Evolutionary conservation across 1,284 basidiomycete species (phyloP), one percentile per base, ranked within the genome.

Genomic region (Omphalotus olearius): DNA sequence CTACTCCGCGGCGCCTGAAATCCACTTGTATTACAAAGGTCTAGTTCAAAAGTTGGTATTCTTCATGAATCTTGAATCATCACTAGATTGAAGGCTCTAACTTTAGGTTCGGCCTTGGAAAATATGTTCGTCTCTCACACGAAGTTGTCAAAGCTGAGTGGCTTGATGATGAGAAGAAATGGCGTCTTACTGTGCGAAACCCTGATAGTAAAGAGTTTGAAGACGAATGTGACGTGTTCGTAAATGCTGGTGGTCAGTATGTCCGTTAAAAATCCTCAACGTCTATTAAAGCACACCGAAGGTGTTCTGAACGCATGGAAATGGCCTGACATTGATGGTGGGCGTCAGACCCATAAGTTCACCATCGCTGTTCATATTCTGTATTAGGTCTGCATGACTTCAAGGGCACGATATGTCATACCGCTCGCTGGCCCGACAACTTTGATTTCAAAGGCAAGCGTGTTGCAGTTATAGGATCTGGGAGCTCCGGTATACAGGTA

Each of bases 391-490:
- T 75, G 18, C 59, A 71, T 5, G 60, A 62, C 64, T 71, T 62
- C 62, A 68, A 73, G 51, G 79, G 78, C 1, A 52, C 58, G 6
- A 61, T 74, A 20, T 64, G 76, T 44, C 80, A 82, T 59, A 78
- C 75, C 1, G 74, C 75, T 1, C 59, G 61, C 10, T 81, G 74
- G 71, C 67, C 74, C 36, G 55, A 64, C 6, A 63, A 65, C 9
- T 61, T 77, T 33, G 65, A 74, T 52, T 64, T 76, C 20, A 63
- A 59, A 9, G 68, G 66, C 18, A 77, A 78, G 58, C 66, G 65
- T 38, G 70, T 79, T 3, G 76, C 72, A 2, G 60, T 81, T 16
- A 67, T 81, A 48, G 79, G 79, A 7, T 78, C 73, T 47, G 79
- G 78, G 20, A 65, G 70, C 35, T 75, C 73, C n/a, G 73, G 54